Percentiles rank a stretch among this genome's conserved stretches.
Evolutionary conservation across 257 asterid species (phyloP).

Genomic region (Paraleonurus japonicus): DNA sequence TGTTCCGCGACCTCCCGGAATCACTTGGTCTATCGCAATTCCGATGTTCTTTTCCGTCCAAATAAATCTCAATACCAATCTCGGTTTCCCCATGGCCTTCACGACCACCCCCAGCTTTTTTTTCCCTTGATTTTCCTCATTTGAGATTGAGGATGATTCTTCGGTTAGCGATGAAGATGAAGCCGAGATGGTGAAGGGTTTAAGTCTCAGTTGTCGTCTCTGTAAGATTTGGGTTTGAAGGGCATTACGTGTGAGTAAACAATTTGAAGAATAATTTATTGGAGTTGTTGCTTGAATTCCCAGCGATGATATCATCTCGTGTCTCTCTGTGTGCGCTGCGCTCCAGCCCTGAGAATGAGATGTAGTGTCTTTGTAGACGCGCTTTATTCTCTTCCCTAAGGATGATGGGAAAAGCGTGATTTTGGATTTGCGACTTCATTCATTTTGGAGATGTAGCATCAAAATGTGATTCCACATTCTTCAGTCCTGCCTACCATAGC

Average conservation of each 20-base stretch:
- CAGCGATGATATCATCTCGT: neutral
- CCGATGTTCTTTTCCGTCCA: constrained; percentile 63
- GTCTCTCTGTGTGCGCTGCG: neutral
- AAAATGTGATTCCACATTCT: no score
- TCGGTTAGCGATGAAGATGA: neutral
- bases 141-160: neutral
- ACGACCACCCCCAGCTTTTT: constrained; percentile 39
- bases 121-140: neutral
- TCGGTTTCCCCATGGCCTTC: constrained; percentile 43
- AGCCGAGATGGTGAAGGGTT: neutral
- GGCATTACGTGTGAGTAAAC: neutral
- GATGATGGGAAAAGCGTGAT: neutral
- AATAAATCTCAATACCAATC: constrained; percentile 48
- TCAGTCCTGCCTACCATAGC: no score
- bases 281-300: neutral
- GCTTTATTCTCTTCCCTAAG: neutral
- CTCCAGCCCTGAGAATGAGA: neutral
- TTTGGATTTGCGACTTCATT: neutral
- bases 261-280: neutral
- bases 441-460: no score
- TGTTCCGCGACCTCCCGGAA: constrained; percentile 43
- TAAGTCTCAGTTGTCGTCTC: neutral
- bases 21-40: constrained; percentile 44
- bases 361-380: no score
- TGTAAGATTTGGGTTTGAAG: neutral